A percentile compares a stretch with the other conserved stretches of the same genome.
Conservation (phyloP, 495 filamentous ascomycete genomes). For the Talaromyces nanjingensis region DNA sequence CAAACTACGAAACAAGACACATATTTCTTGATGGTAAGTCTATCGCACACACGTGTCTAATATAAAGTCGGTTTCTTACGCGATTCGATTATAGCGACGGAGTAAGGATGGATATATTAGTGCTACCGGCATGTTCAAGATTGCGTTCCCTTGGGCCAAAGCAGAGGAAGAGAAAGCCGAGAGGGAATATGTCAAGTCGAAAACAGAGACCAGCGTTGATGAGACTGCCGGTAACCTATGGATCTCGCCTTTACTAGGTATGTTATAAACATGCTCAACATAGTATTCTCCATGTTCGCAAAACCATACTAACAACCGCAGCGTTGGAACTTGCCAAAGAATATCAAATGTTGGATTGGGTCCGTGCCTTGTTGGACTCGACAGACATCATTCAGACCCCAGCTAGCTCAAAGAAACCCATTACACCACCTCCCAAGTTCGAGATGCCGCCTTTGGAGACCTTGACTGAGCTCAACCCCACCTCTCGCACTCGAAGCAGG, state of each 20-base stretch:
- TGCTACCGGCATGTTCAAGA: constrained; percentile 99
- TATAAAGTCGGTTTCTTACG: not conserved
- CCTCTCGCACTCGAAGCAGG: constrained; percentile 37
- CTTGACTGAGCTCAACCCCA: constrained; percentile 27
- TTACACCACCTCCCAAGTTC: constrained; percentile 64
- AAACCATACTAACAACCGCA: constrained; percentile 18
- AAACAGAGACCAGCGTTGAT: constrained; percentile 71
- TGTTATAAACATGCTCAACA: constrained; percentile 14
- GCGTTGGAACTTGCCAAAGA: constrained; percentile 81
- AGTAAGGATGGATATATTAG: constrained; percentile 92
- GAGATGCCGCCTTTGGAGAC: constrained; percentile 39
- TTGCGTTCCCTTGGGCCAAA: constrained; percentile 90
- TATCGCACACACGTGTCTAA: not conserved
- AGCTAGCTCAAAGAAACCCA: constrained; percentile 55
- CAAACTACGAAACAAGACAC: constrained; percentile 53
- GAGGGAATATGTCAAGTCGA: constrained; percentile 74
- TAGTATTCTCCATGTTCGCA: not conserved
- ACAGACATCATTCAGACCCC: constrained; percentile 55
- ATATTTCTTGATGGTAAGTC: constrained; percentile 87
- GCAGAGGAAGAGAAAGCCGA: constrained; percentile 77
- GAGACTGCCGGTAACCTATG: constrained; percentile 96
- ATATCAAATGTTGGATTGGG: constrained; percentile 78
- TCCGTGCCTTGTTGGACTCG: constrained; percentile 79
- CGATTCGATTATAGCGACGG: constrained; percentile 51
- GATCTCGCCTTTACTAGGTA: constrained; percentile 79